A percentile compares a stretch with the other conserved stretches of the same genome.
Evolutionary conservation across 108 stramenopile genomes (phyloP).

Genomic region (Aurantiochytrium sp.): DNA sequence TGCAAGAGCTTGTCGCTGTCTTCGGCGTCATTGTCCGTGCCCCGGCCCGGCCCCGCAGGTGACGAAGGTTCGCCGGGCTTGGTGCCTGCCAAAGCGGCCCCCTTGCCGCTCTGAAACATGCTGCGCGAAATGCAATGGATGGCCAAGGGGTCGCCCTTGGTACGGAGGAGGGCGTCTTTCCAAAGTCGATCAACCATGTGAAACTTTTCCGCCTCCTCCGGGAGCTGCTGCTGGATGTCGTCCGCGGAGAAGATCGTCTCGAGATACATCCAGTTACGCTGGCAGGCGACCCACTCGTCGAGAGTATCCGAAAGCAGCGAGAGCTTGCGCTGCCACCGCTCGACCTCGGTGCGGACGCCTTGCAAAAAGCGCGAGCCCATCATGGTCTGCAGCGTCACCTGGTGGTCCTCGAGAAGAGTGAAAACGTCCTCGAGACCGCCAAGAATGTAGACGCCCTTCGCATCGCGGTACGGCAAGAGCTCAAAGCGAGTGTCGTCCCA

Average conservation of each 20-base stretch:
- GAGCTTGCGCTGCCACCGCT: constrained; percentile 56
- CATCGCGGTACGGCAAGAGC: constrained; percentile 47
- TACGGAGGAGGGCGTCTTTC: constrained; percentile 51
- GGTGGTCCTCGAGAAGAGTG: constrained; percentile 60
- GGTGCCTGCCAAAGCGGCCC: background rate
- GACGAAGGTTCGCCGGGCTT: background rate
- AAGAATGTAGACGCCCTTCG: constrained; percentile 52
- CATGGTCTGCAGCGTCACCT: constrained; percentile 67
- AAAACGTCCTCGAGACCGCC: constrained; percentile 62
- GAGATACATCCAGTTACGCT: constrained; percentile 66
- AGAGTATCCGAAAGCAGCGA: constrained; percentile 56
- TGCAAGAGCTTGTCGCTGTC: constrained; percentile 22
- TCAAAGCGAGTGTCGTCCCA: constrained; percentile 53
- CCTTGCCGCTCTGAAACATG: background rate
- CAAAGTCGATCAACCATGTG: constrained; percentile 52
- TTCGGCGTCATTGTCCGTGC: background rate
- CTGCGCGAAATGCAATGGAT: constrained; percentile 33
- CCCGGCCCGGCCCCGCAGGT: no score
- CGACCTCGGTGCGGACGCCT: constrained; percentile 58
- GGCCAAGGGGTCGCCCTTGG: constrained; percentile 46
- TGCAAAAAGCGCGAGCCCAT: constrained; percentile 58
- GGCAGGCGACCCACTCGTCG: constrained; percentile 60
- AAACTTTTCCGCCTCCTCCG: constrained; percentile 59
- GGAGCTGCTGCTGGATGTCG: constrained; percentile 69
- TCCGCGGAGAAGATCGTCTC: constrained; percentile 65